Evolutionary conservation across 495 filamentous ascomycete genomes (phyloP), one percentile per base, ranked within the genome.

Genomic region (Penicillium manginii): DNA sequence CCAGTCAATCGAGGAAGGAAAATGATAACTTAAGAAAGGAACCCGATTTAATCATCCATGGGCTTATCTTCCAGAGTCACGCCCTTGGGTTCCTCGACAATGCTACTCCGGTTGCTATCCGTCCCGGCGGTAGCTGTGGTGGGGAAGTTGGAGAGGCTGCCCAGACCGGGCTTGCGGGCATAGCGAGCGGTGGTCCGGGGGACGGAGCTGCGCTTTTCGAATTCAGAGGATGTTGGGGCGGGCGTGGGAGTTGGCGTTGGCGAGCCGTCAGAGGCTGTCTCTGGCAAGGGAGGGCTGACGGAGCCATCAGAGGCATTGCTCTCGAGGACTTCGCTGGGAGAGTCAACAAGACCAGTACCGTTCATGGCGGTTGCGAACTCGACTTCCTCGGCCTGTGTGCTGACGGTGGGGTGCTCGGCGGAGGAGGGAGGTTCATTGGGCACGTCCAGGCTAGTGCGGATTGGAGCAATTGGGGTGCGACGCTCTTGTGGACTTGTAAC

Each of bases 41-140:
- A 10, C 21, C 18, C 18, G 23, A 35, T 43, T 71, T 63, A 92
- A 73, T 94, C 88, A 71, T 93, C 88, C 90, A 93, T 92, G 14
- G 91, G 88, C 73, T 83, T 85, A 68, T 96, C 92, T 56, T 86
- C 87, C 73, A 96, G 81, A 54, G 86, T 89, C 23, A 96, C 90
- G 21, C 92, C 90, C 57, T 81, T 74, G 8, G 73, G 82, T 66
- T 82, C 73, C 55, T 79, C 69, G 52, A 65, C 68, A 19, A 77
- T 49, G 56, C 78, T 81, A 61, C 72, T 81, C 48, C 79, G 75
- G 61, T 74, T 79, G 60, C 84, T 73, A 52, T 74, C 65, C 23
- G 77, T 57, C 43, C 76, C 68, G 54, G 65, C 56, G 40, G 61
- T 54, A 22, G 64, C 52, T 33, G 53, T 51, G 12, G 65, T 58